Evolutionary conservation across 176 grass and related monocot species (phyloP), one percentile per base, ranked within the genome.

Genomic region (Paspalum notatum): DNA sequence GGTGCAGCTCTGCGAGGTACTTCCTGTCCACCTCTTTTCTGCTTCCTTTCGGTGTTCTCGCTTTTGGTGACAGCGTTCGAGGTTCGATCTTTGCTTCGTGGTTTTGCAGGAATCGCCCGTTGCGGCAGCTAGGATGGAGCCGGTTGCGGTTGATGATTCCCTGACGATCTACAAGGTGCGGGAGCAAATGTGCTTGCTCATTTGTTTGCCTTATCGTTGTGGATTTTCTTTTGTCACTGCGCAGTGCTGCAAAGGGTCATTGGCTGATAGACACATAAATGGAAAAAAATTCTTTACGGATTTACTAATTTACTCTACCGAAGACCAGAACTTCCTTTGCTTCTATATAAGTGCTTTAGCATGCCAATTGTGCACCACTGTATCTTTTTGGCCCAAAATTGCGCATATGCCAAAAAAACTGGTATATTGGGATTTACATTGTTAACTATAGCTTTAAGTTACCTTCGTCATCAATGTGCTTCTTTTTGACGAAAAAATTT

Each of bases 141-240:
- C 90, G 0, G 78, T 95, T 26, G 66, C 88, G n/a, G 73, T 99
- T 11, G 83, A 89, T 58, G 84, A 88, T 8, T 77, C 71, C 15
- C 25, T 95, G n/a, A 86, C 92, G 3, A 91, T 99, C 72, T 93
- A 84, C 68, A 93, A 93, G 92, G 94, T 97, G 66, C n/a, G 50
- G 24, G 71, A 42, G 68, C 17, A 26, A 60, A 47, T 77, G 42
- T 63, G 62, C 46, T 72, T 4, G 70, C 9, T 66, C 18, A 4
- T 20, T 79, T 52, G 78, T 42, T 20, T 12, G 12, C 32, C 1
- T 45, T 75, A 4, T 78, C 49, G 85, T 73, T 64, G 49, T 47
- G 11, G 39, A 51, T 74, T 75, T 83, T 41, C 43, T 57, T 80
- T 42, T 68, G 14, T 24, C 1, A 7, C 9, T 58, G 21, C 67